Percentiles rank a stretch among this genome's conserved stretches.
Evolutionary conservation across 2,329 filamentous ascomycete species (phyloP).

Genomic region (Nectriaceae sp.): DNA sequence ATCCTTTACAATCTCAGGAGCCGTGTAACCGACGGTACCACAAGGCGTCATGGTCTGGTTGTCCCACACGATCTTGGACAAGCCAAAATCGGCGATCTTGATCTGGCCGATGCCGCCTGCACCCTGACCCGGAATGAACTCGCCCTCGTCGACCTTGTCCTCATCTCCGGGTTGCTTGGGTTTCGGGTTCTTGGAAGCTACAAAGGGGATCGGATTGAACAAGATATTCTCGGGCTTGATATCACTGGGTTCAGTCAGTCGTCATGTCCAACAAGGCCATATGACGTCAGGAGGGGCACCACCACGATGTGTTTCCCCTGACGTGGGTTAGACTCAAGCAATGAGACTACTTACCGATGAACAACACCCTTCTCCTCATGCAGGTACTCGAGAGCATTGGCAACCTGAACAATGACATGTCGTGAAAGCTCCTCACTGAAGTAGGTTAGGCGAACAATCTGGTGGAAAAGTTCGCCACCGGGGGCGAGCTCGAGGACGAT

Average conservation of each 20-base stretch:
- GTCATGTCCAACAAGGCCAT: conserved; percentile 17
- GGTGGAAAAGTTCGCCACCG: conserved; percentile 95
- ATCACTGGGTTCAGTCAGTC: conserved; percentile 60
- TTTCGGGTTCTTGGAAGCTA: conserved; percentile 79
- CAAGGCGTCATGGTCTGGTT: conserved; percentile 99
- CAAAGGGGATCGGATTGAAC: conserved; percentile 82
- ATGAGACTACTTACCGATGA: conserved; percentile 73
- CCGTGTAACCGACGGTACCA: conserved; percentile 96
- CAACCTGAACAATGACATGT: conserved; percentile 93
- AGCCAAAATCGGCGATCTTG: conserved; percentile 96
- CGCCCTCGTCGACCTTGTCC: conserved; percentile 95
- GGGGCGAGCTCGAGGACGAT: conserved; percentile 94
- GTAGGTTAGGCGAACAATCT: conserved; percentile 96
- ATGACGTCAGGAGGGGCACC: conserved; percentile 34
- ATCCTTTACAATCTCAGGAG: conserved; percentile 98
- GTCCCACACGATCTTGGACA: conserved; percentile 98
- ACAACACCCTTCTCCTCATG: conserved; percentile 96
- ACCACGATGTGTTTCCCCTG: neutral
- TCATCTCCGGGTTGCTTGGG: conserved; percentile 87
- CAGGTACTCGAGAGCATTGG: conserved; percentile 89
- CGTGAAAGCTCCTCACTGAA: conserved; percentile 95
- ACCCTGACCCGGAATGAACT: conserved; percentile 80
- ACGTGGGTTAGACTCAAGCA: too few species aligned
- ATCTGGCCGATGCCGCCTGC: conserved; percentile 90
- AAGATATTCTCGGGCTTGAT: conserved; percentile 98